These are phyloP conservation scores for Podaxis sp. DNA, from an alignment of 768 basidiomycete species.

Conservation along the genomic window DNA sequence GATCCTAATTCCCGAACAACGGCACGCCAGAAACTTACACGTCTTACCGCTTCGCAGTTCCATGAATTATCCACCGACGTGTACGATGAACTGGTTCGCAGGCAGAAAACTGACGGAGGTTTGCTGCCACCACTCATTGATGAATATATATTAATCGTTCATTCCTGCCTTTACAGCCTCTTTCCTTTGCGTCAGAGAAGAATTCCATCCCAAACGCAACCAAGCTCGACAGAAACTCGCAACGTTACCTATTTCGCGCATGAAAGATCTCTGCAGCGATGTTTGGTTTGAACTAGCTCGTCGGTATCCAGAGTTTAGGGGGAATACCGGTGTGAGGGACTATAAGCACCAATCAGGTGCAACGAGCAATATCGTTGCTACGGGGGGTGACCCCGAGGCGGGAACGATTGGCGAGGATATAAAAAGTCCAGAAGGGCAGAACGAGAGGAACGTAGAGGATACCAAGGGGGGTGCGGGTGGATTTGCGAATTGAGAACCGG, in stretches of 20 bases:
- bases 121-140: constrained; percentile 19
- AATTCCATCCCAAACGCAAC: constrained; percentile 98
- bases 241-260: constrained; percentile 81
- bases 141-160: constrained; percentile 16
- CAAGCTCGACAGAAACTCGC: constrained; percentile 97
- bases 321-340: background rate
- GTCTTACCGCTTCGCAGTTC: constrained; percentile 93
- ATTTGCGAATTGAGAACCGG: too few relatives aligned
- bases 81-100: constrained; percentile 89
- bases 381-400: too few relatives aligned
- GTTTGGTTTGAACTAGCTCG: constrained; percentile 92
- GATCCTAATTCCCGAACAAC: constrained; percentile 75
- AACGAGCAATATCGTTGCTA: background rate
- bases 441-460: too few relatives aligned
- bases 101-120: constrained; percentile 77
- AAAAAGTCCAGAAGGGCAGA: too few relatives aligned
- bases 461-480: too few relatives aligned
- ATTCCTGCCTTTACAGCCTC: constrained; percentile 49
- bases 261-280: constrained; percentile 94
- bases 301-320: constrained; percentile 88
- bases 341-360: background rate
- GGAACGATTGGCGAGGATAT: too few relatives aligned
- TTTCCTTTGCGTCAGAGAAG: constrained; percentile 86
- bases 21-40: constrained; percentile 88
- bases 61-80: constrained; percentile 98